phyloP scores from a whole-genome alignment of 805 yeast genomes.

The Yarrowia sp. region DNA sequence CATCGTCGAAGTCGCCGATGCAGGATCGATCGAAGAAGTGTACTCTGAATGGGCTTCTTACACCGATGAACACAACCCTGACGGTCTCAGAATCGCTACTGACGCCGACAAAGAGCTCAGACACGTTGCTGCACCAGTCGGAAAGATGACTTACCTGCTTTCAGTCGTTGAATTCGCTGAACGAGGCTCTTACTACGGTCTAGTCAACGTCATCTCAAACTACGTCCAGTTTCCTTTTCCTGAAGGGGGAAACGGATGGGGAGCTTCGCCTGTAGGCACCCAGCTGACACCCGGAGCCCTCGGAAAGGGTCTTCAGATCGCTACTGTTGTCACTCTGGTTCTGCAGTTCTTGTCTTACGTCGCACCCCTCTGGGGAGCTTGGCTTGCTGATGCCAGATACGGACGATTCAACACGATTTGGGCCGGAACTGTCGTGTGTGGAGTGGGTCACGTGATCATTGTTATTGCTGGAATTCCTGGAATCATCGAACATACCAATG shows the following conservation, averaged over 20 bases:
- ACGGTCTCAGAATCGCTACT: slow-evolving; percentile 19
- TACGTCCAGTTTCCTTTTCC: slow-evolving; percentile 62
- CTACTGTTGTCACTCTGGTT: slow-evolving; percentile 56
- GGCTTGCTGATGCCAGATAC: slow-evolving; percentile 57
- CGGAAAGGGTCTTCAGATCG: slow-evolving; percentile 55
- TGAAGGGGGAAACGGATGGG: slow-evolving; percentile 56
- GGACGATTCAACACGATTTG: slow-evolving; percentile 61
- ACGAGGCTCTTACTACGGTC: slow-evolving; percentile 62
- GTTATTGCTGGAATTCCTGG: slow-evolving; percentile 58
- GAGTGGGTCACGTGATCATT: slow-evolving; percentile 57
- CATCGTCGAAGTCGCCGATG: slow-evolving; percentile 3
- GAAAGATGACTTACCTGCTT: slow-evolving; percentile 39
- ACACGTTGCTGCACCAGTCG: slow-evolving; percentile 40
- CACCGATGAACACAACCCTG: slow-evolving; percentile 25
- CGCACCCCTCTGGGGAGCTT: slow-evolving; percentile 56
- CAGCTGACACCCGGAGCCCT: slow-evolving; percentile 61
- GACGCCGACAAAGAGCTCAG: slow-evolving; percentile 34
- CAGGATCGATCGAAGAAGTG: slow-evolving; percentile 42
- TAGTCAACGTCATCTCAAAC: slow-evolving; percentile 55
- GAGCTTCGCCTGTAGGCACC: slow-evolving; percentile 52
- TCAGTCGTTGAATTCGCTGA: slow-evolving; percentile 59
- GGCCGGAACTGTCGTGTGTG: slow-evolving; percentile 58
- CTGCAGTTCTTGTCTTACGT: slow-evolving; percentile 21
- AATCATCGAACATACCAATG: slow-evolving; percentile 43
- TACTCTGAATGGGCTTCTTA: slow-evolving; percentile 20